Base-by-base conservation (phyloP, 73 alveolate species). In the Paraurostyla sp. region DNA sequence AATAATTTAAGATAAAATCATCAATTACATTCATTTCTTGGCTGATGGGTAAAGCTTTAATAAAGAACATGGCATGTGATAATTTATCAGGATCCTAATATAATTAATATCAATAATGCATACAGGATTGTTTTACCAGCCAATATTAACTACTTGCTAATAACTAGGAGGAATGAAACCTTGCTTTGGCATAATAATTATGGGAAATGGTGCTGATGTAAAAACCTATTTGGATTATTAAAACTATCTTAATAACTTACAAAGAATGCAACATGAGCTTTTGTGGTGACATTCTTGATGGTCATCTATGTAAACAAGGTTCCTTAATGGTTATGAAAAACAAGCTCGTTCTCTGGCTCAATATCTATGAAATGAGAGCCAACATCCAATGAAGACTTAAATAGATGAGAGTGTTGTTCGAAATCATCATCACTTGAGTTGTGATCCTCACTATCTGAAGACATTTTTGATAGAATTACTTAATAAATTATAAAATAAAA, bases 341-440 rank as follows among this genome's bases (percentile, higher is more conserved):
- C 76, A 0, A 81, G 82, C 40, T 81, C 91, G 52, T 81, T 81
- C n/a, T 57, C 82, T 3, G 91, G 91, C 49, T 40, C 82, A 58
- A 57, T 27, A 81, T 81, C 91, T 11, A 81, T 59, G 42, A 81
- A 81, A 51, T 81, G 82, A 9, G 91, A 81, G 48, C 91, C 91
- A n/a, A 81, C 69, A 81, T 81, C 91, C 52, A 81, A 65, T 45
- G 91, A 35, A 52, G 91, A 81, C 29, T 41, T 54, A 40, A 81
- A 81, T 22, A 73, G 59, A 45, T 73, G 71, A 49, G 71, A 52
- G 23, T 65, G 82, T 2, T 50, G 30, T 73, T 73, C 54, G 71
- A 73, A 48, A 38, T 73, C 86, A 11, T 73, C 86, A 11, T 73
- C 86, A 25, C 86, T 73, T 15, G 71, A 38, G 15, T 18, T 2